Base-by-base conservation (phyloP, 257 asterid species). In the Nemophila menziesii region DNA sequence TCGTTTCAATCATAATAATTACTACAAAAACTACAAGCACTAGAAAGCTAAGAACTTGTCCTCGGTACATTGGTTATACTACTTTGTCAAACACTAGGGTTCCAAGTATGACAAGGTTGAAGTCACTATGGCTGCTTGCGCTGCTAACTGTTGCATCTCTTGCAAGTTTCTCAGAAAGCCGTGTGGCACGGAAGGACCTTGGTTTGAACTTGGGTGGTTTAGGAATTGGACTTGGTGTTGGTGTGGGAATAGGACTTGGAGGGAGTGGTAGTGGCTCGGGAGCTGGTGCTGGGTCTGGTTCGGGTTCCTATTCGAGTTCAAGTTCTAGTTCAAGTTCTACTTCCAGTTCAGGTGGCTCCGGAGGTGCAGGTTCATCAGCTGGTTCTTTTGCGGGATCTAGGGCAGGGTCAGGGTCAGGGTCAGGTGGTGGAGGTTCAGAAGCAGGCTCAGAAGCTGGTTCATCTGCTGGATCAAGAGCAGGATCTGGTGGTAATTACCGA, bases 371-470 rank as follows among this genome's bases (percentile, higher is more conserved):
- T 13, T 29, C 36, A 29, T 10, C 8, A 29, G 36, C 36, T 7
- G 36, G 36, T 13, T 82, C 93, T 0, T 73, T 67, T 0, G 86
- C 93, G 0, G 85, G 89, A 1, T 80, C 93, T 5, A 62, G 29
- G 2, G 89, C 82, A 0, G 82, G 82, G 19, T 78, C 93, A 11
- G 64, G 78, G 19, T 80, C 80, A 11, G 86, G 80, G 16, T 77
- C 85, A 11, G 76, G 79, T 8, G 60, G 73, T 0, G 70, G 57
- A 8, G 68, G 58, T 0, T 69, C 84, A 0, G 86, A 68, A 45
- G 87, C 84, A 0, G 84, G 85, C 11, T 82, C 93, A 0, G 68
- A 65, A 0, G 86, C 93, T 0, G 85, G 89, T 1, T 80, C 93
- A 4, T 65, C 33, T 1, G 89, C 82, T 0, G 82, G 80, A 12